phyloP scores from a whole-genome alignment of 1,284 basidiomycete genomes.

The Boletus holoroseus region DNA sequence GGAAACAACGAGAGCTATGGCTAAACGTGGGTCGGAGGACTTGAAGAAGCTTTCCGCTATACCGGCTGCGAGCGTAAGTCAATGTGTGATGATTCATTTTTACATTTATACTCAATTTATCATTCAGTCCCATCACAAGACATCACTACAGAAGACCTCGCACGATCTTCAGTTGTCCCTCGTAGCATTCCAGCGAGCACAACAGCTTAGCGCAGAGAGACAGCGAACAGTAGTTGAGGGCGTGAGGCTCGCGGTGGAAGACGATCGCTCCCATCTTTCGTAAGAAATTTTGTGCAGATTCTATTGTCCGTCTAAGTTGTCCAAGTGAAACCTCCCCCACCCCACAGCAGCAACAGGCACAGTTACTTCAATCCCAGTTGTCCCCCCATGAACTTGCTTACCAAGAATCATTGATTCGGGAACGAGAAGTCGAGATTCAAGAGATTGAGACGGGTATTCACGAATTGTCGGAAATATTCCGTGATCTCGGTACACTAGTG shows the following conservation, averaged over 20 bases:
- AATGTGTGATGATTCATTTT: not conserved
- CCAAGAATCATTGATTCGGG: slow-evolving; percentile 93
- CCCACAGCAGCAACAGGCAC: slow-evolving; percentile 62
- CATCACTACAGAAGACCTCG: slow-evolving; percentile 81
- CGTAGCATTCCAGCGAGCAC: slow-evolving; percentile 86
- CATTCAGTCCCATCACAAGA: slow-evolving; percentile 68
- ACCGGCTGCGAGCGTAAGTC: slow-evolving; percentile 57
- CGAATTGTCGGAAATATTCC: slow-evolving; percentile 95
- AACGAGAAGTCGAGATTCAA: slow-evolving; percentile 91
- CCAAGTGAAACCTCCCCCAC: slow-evolving; percentile 35
- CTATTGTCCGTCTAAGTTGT: slow-evolving; percentile 21
- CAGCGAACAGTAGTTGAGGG: slow-evolving; percentile 81
- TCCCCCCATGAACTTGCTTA: slow-evolving; percentile 91
- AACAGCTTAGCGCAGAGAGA: slow-evolving; percentile 83
- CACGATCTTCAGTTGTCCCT: slow-evolving; percentile 90
- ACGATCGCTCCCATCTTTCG: slow-evolving; percentile 45
- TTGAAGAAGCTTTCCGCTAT: slow-evolving; percentile 79
- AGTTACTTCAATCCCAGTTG: slow-evolving; percentile 66
- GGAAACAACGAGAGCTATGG: slow-evolving; percentile 89
- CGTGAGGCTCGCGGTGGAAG: slow-evolving; percentile 71
- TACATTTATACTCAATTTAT: slow-evolving; percentile 1
- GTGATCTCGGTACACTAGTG: slow-evolving; percentile 92
- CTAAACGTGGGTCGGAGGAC: slow-evolving; percentile 89
- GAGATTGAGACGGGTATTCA: slow-evolving; percentile 98
- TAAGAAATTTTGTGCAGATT: slow-evolving; percentile 8